Base-by-base conservation (phyloP, 2,329 filamentous ascomycete genomes). In the Alternaria arborescens region DNA sequence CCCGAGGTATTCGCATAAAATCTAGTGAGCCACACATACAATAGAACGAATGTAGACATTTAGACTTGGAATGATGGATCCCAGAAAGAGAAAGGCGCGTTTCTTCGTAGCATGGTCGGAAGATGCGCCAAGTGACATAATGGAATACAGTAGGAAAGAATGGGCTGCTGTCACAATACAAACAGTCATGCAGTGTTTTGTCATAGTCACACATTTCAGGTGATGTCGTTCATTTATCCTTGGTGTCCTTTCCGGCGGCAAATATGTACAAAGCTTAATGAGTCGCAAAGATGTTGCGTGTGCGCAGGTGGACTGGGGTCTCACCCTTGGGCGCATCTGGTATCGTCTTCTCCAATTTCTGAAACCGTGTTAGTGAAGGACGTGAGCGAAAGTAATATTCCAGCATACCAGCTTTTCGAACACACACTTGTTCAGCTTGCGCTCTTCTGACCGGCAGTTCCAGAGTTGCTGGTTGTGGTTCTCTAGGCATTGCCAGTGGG, bases 391-490 rank as follows among this genome's bases (percentile, higher is more conserved):
- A 22, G n/a, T 42, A 32, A 46, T n/a, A 48, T n/a, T 1, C 38
- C 34, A 14, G 11, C 91, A 64, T 85, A 99, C 95, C 84, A 99
- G 82, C 79, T 97, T 98, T 70, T 97, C 90, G 78, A 91, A 98
- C 50, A 97, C 94, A 81, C 95, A 99, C 83, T 90, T 91, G 86
- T 97, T 99, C 74, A 99, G 84, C 78, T 89, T 89, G 87, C 92
- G 90, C 85, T 99, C 95, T 66, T 87, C 85, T 75, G 89, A 89
- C 73, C 95, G 88, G 84, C 95, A 99, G 77, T 98, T 93, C 91
- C 93, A 99, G 61, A 98, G 84, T 82, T 97, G 92, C 77, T 99
- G 95, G 85, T 99, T 99, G 84, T 96, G 94, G 83, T 97, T 90
- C 77, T 99, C 95, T 60, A 99, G 86, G 77, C 95, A 99, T 75